Conservation (phyloP, 768 basidiomycete genomes). For the Tulasnella sp. region DNA sequence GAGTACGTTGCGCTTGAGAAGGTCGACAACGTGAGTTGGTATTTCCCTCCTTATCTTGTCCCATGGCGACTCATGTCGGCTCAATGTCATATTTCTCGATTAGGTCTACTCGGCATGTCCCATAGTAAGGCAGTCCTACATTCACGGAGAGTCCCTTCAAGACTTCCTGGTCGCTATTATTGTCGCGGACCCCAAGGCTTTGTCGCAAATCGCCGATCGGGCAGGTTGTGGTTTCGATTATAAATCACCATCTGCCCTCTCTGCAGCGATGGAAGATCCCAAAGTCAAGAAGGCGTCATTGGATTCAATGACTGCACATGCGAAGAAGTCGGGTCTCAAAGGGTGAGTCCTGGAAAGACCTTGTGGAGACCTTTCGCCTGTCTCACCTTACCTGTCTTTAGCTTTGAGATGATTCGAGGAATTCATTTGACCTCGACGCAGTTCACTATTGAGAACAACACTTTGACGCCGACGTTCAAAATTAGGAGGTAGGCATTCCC, state of each 20-base stretch:
- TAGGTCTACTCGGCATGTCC: slow-evolving; percentile 53
- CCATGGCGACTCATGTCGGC: too few relatives aligned
- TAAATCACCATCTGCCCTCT: slow-evolving; percentile 42
- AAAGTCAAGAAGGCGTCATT: slow-evolving; percentile 50
- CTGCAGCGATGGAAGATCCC: slow-evolving; percentile 47
- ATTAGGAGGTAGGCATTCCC: slow-evolving; percentile 28
- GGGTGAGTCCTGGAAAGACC: slow-evolving; percentile 50
- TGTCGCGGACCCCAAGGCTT: slow-evolving; percentile 69
- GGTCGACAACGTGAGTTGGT: slow-evolving; percentile 49
- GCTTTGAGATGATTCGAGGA: slow-evolving; percentile 83
- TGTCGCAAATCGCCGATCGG: slow-evolving; percentile 45
- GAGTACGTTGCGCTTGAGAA: slow-evolving; percentile 98
- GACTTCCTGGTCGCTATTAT: slow-evolving; percentile 77
- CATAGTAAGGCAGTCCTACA: slow-evolving; percentile 65
- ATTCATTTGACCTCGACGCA: slow-evolving; percentile 62
- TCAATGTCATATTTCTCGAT: not conserved
- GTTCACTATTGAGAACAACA: slow-evolving; percentile 68
- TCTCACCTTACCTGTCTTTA: not conserved
- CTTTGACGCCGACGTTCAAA: slow-evolving; percentile 88
- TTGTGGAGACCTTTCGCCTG: not conserved
- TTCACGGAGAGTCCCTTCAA: slow-evolving; percentile 84
- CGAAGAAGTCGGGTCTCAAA: slow-evolving; percentile 49
- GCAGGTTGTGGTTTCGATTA: slow-evolving; percentile 37
- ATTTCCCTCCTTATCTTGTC: not conserved
- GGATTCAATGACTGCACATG: slow-evolving; percentile 44